These are phyloP conservation scores for Cladosporium colombiae DNA, from an alignment of 2,329 filamentous ascomycete genomes.

Conservation along the genomic window DNA sequence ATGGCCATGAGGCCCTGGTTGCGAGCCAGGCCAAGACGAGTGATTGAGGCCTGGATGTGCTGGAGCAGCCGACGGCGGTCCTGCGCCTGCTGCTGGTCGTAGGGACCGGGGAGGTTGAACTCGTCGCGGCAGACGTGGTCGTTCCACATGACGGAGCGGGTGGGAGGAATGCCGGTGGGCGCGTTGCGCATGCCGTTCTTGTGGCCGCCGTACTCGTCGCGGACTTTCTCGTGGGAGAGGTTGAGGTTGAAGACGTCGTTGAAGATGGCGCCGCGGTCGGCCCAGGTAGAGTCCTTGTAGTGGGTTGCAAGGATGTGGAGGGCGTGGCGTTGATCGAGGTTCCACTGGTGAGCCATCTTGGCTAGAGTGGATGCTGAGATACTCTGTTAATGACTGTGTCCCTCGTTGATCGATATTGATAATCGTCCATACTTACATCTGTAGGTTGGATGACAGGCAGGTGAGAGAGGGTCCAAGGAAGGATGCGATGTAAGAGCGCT, in stretches of 20 bases:
- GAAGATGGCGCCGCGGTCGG: slow-evolving; percentile 7
- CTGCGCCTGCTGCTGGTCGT: not conserved
- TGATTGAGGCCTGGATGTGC: slow-evolving; percentile 3
- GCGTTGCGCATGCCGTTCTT: not conserved
- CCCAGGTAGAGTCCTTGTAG: not conserved
- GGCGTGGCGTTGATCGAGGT: not conserved
- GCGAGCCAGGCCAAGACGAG: not conserved
- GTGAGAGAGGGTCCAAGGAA: not conserved
- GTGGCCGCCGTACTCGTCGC: slow-evolving; percentile 18
- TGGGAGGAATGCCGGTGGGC: not conserved
- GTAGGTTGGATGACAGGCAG: not conserved
- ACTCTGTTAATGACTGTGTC: not conserved
- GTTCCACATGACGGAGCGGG: slow-evolving; percentile 10
- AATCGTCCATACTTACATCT: not conserved
- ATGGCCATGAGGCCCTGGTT: not conserved
- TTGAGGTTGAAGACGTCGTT: not conserved
- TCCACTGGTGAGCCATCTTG: not conserved
- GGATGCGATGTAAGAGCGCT: not conserved
- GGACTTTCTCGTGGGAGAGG: not conserved
- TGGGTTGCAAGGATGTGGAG: slow-evolving; percentile 12
- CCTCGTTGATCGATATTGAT: not conserved
- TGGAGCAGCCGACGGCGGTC: not conserved
- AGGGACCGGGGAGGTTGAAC: not conserved
- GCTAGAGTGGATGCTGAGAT: not conserved
- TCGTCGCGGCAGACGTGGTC: slow-evolving; percentile 17